These are phyloP conservation scores for Parvularia atlantis DNA, from an alignment of 78 protist genomes.

Conservation along the genomic window DNA sequence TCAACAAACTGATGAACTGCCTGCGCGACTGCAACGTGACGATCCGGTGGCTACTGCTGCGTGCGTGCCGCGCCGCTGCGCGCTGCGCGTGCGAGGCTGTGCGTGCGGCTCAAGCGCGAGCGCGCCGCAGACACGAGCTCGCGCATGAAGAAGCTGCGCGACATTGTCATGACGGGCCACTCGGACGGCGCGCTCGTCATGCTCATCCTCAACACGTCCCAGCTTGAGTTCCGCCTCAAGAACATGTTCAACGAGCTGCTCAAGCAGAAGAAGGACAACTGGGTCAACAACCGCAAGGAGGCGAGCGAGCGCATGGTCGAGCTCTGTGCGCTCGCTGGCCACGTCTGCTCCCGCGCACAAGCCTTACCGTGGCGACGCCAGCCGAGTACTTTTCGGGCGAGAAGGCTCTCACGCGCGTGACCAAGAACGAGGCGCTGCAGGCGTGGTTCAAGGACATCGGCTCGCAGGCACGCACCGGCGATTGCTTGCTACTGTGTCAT, in stretches of 20 bases:
- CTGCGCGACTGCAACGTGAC: constrained; percentile 81
- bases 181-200: constrained; percentile 31
- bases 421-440: constrained; percentile 68
- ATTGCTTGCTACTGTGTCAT: not conserved
- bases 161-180: constrained; percentile 1
- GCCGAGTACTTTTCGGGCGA: constrained; percentile 78
- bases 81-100: no score
- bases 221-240: constrained; percentile 73
- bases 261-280: constrained; percentile 35
- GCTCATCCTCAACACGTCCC: constrained; percentile 74
- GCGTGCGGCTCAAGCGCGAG: no score
- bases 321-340: no score
- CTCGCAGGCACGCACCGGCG: no score
- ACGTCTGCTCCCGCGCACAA: no score
- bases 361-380: no score
- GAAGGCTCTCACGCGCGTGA: constrained; percentile 63
- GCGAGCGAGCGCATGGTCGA: no score
- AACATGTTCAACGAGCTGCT: constrained; percentile 26
- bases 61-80: not conserved
- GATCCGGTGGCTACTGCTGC: constrained; percentile 81
- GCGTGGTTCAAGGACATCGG: constrained; percentile 75
- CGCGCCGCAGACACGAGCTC: constrained; percentile 25
- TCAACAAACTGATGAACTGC: constrained; percentile 37
- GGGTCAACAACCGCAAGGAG: constrained; percentile 59
- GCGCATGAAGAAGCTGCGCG: constrained; percentile 20